Evolutionary conservation across 495 filamentous ascomycete genomes (phyloP), one percentile per base, ranked within the genome.

Genomic region (Recurvomyces mirabilis): DNA sequence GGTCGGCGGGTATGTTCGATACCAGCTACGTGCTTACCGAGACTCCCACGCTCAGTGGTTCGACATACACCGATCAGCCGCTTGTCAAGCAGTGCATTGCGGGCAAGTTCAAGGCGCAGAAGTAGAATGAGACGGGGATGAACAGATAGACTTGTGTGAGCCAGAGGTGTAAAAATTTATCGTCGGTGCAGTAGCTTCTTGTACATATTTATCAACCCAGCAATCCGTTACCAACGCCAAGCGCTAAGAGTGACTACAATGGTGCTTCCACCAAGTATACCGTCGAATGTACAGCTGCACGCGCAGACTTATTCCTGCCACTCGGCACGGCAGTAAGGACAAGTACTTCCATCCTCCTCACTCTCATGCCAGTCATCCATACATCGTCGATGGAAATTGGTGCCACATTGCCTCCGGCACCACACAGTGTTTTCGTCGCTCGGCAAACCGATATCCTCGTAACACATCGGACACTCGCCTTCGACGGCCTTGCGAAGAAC

Each of bases 1-100:
- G 73, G 73, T 56, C 65, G 0, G 73, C 73, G 5, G 73, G 72
- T 1, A 53, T 60, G 3, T 75, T 75, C 54, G 59, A 61, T 30
- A 55, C 65, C 2, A 62, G 60, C 0, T 72, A 72, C 34, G 55
- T 65, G 13, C 43, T 73, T 43, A 64, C 61, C 46, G 49, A 69
- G 43, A 71, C 68, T 24, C 70, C 70, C 13, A 54, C 56, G 1
- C 56, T 60, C 35, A 57, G 62, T 21, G 65, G 66, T 1, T 54
- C 49, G 47, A 47, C 53, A 15, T 65, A 56, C 60, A 58, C 56
- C 18, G 66, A 73, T 40, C 64, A 50, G 23, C 35, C 62, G 31
- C 55, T 72, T 1, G 67, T 70, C 1, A 61, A 60, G 49, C 32
- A 51, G 31, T 59, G 56, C 46, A 51, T 61, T 29, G 53, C 56